A percentile compares a stretch with the other conserved stretches of the same genome.
These are phyloP conservation scores for Talaromyces sp. DNA, from an alignment of 2,329 filamentous ascomycete species.

Conservation along the genomic window DNA sequence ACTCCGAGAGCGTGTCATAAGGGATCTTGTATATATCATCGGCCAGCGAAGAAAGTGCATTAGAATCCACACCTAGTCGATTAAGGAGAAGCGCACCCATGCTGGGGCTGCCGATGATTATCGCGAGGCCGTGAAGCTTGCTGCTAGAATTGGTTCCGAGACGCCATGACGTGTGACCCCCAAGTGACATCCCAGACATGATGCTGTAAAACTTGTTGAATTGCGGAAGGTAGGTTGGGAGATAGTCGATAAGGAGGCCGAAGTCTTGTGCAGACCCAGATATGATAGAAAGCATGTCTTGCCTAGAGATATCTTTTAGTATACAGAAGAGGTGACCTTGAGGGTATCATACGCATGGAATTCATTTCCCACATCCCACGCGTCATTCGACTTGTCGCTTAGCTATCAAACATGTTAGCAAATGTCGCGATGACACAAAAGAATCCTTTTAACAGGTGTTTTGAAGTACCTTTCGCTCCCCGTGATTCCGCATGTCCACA, in stretches of 20 bases:
- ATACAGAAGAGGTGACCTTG: background rate
- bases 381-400: background rate
- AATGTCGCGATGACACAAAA: background rate
- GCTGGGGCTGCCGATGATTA: slow-evolving; percentile 8
- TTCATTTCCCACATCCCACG: slow-evolving; percentile 4
- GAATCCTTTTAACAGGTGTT: background rate
- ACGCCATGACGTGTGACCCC: slow-evolving; percentile 10
- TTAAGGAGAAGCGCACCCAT: background rate
- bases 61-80: slow-evolving; percentile 7
- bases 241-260: slow-evolving; percentile 7
- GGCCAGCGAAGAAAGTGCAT: background rate
- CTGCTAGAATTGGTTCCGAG: slow-evolving; percentile 4
- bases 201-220: slow-evolving; percentile 9
- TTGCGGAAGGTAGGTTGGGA: slow-evolving; percentile 5
- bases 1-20: slow-evolving; percentile 1
- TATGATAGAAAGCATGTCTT: slow-evolving; percentile 8
- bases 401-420: background rate
- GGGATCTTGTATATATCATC: background rate
- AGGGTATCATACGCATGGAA: slow-evolving; percentile 3
- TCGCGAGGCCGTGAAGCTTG: slow-evolving; percentile 6
- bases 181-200: slow-evolving; percentile 10
- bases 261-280: slow-evolving; percentile 7
- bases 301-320: slow-evolving; percentile 1
- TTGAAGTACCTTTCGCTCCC: slow-evolving; percentile 6
- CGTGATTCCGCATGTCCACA: slow-evolving; percentile 11